phyloP scores from a whole-genome alignment of 139 green algal genomes.

The Haematococcus sp. region DNA sequence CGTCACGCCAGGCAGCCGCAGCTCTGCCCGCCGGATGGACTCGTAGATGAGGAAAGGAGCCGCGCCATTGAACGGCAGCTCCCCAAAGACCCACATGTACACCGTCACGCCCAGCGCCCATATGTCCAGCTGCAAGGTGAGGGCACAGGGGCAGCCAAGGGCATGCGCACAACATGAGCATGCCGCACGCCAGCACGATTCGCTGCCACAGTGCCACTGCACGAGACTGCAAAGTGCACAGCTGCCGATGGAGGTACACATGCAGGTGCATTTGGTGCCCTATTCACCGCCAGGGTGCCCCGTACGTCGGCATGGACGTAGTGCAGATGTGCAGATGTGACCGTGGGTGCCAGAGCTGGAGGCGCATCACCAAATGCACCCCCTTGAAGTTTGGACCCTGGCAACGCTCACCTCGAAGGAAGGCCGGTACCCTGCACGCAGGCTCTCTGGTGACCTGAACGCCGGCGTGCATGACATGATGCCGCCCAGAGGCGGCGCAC shows the following conservation, averaged over 20 bases:
- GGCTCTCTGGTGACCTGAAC: constrained; percentile 51
- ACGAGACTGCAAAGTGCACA: too few relatives aligned
- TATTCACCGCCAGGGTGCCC: too few relatives aligned
- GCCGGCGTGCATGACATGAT: constrained; percentile 34
- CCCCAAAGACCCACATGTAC: constrained; percentile 53
- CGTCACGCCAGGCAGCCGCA: constrained; percentile 9
- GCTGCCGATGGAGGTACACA: too few relatives aligned
- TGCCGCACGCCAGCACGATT: too few relatives aligned
- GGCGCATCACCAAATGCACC: too few relatives aligned
- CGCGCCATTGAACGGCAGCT: constrained; percentile 50
- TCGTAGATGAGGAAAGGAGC: constrained; percentile 49
- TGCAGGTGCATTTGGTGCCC: too few relatives aligned
- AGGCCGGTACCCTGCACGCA: constrained; percentile 41
- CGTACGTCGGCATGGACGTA: too few relatives aligned
- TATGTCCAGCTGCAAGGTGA: constrained; percentile 44
- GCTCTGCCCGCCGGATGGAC: constrained; percentile 30
- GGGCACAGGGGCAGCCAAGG: neutral
- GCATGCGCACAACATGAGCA: too few relatives aligned
- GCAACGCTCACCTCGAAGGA: constrained; percentile 41
- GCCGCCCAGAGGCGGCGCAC: neutral
- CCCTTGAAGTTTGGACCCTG: too few relatives aligned
- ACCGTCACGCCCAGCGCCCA: constrained; percentile 59
- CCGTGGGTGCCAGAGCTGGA: too few relatives aligned
- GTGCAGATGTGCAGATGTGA: too few relatives aligned
- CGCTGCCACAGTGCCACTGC: too few relatives aligned